Evolutionary conservation across 352 stramenopile genomes (phyloP).

Genomic region (Phytopythium mirpurense): DNA sequence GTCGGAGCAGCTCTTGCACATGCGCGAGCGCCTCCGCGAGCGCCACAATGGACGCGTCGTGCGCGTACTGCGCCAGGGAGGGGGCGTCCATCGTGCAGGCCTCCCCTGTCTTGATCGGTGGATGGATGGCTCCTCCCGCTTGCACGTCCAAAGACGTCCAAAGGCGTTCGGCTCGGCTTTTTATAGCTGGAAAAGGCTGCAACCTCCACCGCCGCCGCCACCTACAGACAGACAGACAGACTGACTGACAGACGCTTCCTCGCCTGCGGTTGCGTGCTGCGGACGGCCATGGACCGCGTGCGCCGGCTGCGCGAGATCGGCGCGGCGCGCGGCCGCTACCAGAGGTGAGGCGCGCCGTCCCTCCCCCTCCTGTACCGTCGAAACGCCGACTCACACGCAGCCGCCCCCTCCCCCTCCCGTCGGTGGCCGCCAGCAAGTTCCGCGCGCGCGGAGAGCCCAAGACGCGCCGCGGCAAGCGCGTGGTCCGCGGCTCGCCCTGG

Average conservation of each 20-base stretch:
- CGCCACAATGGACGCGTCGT: slow-evolving; percentile 29
- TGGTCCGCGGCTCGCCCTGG: slow-evolving; percentile 32
- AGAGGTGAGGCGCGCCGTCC: slow-evolving; percentile 26
- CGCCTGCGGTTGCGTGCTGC: too few relatives aligned
- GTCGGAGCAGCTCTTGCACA: slow-evolving; percentile 16
- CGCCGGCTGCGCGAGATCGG: slow-evolving; percentile 32
- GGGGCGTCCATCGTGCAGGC: too few relatives aligned
- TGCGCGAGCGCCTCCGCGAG: slow-evolving; percentile 33
- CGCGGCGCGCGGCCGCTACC: slow-evolving; percentile 34
- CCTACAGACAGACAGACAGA: too few relatives aligned
- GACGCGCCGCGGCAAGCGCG: slow-evolving; percentile 25
- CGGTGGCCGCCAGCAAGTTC: slow-evolving; percentile 48
- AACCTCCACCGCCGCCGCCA: too few relatives aligned
- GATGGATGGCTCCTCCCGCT: too few relatives aligned
- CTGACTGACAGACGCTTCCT: too few relatives aligned
- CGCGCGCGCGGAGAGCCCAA: slow-evolving; percentile 38
- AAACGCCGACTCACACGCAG: background rate
- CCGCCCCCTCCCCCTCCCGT: too few relatives aligned
- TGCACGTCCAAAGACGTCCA: too few relatives aligned
- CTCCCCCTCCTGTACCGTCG: background rate
- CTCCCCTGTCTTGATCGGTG: too few relatives aligned
- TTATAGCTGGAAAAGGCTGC: too few relatives aligned
- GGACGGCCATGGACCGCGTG: slow-evolving; percentile 18
- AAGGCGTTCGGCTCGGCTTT: too few relatives aligned
- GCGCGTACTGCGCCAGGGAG: slow-evolving; percentile 13